phyloP scores from a whole-genome alignment of 139 green algal species.

The Pleodorina starrii region DNA sequence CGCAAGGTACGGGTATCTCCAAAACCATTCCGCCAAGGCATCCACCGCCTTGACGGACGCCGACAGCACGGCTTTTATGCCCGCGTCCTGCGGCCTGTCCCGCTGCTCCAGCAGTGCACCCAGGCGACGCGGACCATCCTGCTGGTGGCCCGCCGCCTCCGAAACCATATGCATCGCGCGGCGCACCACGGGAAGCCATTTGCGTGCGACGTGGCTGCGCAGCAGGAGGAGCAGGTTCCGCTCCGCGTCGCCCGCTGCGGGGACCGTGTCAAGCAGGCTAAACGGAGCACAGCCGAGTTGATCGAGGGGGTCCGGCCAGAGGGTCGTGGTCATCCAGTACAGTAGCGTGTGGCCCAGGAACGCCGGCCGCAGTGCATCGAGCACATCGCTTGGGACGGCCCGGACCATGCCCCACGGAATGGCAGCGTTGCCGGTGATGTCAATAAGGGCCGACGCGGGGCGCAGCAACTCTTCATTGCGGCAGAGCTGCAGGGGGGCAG shows the following conservation, averaged over 20 bases:
- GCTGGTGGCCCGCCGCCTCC: not conserved
- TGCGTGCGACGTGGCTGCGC: not conserved
- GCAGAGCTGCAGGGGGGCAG: not conserved
- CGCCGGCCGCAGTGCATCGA: not conserved
- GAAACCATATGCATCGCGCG: not conserved
- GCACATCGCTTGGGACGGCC: not conserved
- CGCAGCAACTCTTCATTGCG: not conserved
- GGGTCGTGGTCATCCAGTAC: not conserved
- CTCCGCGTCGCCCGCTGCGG: not conserved
- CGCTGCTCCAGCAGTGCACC: not conserved
- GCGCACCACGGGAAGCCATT: not conserved
- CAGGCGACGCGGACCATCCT: not conserved
- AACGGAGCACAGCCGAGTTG: not conserved
- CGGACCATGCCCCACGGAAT: not conserved
- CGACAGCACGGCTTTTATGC: not conserved
- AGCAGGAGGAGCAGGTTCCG: conserved; percentile 8
- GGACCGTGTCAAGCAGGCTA: too few species aligned
- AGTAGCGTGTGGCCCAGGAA: conserved; percentile 4
- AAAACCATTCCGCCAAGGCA: not conserved
- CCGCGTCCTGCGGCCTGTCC: not conserved
- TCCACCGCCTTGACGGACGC: not conserved
- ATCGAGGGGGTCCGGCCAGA: conserved; percentile 17
- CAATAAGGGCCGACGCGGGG: not conserved
- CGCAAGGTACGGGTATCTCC: not conserved
- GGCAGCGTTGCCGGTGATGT: not conserved